These are phyloP conservation scores for Candida fluviatilis DNA, from an alignment of 805 yeast genomes.

Conservation along the genomic window DNA sequence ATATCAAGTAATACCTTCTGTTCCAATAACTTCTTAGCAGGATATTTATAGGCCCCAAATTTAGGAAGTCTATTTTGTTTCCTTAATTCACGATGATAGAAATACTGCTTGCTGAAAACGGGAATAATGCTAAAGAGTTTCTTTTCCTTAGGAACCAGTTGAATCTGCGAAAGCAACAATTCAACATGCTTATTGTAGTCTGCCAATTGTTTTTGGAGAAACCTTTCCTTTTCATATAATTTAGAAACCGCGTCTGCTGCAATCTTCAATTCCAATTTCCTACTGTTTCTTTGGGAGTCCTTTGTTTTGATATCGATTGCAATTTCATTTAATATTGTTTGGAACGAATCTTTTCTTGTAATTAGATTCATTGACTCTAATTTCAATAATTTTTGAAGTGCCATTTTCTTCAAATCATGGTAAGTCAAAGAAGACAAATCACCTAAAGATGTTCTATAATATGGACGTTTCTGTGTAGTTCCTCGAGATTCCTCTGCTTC, in stretches of 20 bases:
- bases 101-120: constrained; percentile 68
- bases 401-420: constrained; percentile 71
- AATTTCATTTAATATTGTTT: constrained; percentile 74
- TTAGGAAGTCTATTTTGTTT: constrained; percentile 63
- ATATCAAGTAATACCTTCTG: constrained; percentile 62
- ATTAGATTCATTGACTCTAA: constrained; percentile 66
- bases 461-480: constrained; percentile 40
- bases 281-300: constrained; percentile 38
- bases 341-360: constrained; percentile 67
- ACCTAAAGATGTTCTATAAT: constrained; percentile 45
- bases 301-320: constrained; percentile 68
- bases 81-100: constrained; percentile 67
- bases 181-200: constrained; percentile 50
- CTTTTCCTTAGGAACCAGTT: constrained; percentile 42
- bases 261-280: constrained; percentile 38
- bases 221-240: constrained; percentile 41
- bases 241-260: constrained; percentile 41
- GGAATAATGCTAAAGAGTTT: constrained; percentile 46
- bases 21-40: constrained; percentile 71
- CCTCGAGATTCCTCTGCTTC: constrained; percentile 28
- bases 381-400: constrained; percentile 71
- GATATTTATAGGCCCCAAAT: constrained; percentile 75
- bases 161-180: constrained; percentile 37
- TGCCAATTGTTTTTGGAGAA: constrained; percentile 38
- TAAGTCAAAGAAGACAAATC: constrained; percentile 50